phyloP scores from a whole-genome alignment of 2,329 filamentous ascomycete genomes.

The Esteya vermicola region DNA sequence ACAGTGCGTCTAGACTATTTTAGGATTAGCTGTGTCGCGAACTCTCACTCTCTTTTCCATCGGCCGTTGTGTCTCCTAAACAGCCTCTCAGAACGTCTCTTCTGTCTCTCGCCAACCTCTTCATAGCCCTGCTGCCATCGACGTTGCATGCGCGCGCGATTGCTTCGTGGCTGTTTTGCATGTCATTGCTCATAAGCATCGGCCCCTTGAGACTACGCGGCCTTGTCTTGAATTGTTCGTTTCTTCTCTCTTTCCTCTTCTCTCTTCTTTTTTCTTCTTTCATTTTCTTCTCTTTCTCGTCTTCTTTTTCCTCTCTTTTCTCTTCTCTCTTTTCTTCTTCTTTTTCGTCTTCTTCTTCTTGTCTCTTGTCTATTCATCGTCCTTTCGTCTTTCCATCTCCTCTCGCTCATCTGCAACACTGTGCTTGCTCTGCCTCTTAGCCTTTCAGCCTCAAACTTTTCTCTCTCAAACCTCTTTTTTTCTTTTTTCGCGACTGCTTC shows the following conservation, averaged over 20 bases:
- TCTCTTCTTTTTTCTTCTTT: slow-evolving; percentile 8
- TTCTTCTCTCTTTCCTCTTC: slow-evolving; percentile 4
- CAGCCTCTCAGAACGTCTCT: background rate
- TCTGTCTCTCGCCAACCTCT: background rate
- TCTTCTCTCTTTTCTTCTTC: background rate
- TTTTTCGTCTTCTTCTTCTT: background rate
- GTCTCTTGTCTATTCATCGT: background rate
- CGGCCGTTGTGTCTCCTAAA: background rate
- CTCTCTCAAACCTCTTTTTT: background rate
- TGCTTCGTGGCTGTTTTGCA: background rate
- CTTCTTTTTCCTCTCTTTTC: slow-evolving; percentile 10
- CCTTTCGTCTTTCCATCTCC: background rate
- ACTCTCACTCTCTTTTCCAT: background rate
- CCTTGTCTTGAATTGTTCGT: slow-evolving; percentile 8
- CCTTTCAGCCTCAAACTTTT: background rate
- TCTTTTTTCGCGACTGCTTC: background rate
- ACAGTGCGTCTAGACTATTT: background rate
- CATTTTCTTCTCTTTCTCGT: background rate
- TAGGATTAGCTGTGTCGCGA: background rate
- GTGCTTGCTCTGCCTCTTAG: too few relatives aligned
- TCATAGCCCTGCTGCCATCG: background rate
- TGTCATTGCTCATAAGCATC: background rate
- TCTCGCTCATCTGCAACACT: background rate
- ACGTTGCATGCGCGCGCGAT: background rate
- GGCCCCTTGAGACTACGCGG: too few relatives aligned